Evolutionary conservation across 1,284 basidiomycete species (phyloP).

Genomic region (Cystobasidiaceae sp.): DNA sequence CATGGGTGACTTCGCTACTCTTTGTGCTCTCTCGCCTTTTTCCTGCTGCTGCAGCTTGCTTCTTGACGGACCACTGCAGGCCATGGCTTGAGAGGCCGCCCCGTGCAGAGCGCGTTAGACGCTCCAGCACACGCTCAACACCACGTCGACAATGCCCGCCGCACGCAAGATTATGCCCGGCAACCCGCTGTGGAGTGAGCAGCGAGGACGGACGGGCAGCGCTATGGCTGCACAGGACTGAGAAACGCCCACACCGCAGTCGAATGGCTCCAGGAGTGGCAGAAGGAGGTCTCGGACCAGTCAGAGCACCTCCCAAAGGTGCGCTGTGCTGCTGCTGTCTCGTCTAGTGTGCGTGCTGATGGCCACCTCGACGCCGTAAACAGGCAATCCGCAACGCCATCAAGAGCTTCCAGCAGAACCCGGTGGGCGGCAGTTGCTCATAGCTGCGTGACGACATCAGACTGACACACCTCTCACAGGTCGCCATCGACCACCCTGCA

Average conservation of each 20-base stretch:
- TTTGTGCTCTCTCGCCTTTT: no score
- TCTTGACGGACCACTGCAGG: no score
- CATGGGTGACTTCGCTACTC: no score
- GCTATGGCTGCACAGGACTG: background rate
- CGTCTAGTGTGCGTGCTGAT: background rate
- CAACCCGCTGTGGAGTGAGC: conserved; percentile 27
- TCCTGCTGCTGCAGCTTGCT: no score
- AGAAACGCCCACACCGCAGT: no score
- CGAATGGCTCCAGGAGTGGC: conserved; percentile 27
- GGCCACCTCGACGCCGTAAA: background rate
- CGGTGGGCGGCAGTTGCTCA: background rate
- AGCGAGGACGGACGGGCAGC: background rate
- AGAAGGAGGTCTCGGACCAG: conserved; percentile 20
- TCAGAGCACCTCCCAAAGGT: conserved; percentile 20
- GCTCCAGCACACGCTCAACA: background rate
- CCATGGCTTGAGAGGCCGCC: no score
- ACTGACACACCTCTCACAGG: background rate
- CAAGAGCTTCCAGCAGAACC: conserved; percentile 21
- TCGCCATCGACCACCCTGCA: conserved; percentile 18
- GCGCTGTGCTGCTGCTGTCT: background rate
- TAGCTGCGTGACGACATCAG: background rate
- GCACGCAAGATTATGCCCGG: conserved; percentile 15
- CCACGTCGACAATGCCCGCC: conserved; percentile 10
- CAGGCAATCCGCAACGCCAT: conserved; percentile 21
- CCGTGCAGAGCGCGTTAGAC: background rate